Conservation (phyloP, 2,329 filamentous ascomycete species). For the Colletotrichum kahawae region DNA sequence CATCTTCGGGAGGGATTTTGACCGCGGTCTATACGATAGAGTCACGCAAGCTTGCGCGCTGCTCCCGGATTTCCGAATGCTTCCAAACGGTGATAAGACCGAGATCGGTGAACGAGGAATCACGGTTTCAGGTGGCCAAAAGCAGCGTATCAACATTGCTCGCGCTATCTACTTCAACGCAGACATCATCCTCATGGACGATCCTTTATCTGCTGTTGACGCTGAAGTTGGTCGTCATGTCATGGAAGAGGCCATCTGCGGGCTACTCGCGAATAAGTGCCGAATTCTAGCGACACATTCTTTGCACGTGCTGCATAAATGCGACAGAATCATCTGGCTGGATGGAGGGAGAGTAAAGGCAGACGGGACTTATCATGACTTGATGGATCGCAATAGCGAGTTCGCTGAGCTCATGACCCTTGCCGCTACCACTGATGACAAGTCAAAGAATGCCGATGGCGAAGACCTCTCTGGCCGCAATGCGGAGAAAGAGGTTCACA, state of each 20-base stretch:
- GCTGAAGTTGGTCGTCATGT: conserved; percentile 75
- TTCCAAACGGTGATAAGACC: conserved; percentile 83
- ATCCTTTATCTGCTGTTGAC: conserved; percentile 71
- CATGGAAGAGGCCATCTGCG: conserved; percentile 92
- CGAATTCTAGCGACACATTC: conserved; percentile 92
- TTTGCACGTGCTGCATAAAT: conserved; percentile 87
- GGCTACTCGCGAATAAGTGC: conserved; percentile 85
- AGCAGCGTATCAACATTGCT: conserved; percentile 92
- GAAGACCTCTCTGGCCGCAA: conserved; percentile 1
- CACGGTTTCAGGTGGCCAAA: conserved; percentile 92
- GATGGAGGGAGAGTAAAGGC: conserved; percentile 82
- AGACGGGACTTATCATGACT: conserved; percentile 84
- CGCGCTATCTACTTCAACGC: conserved; percentile 75
- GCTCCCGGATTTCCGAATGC: conserved; percentile 83
- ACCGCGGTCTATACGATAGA: conserved; percentile 77
- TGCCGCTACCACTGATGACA: conserved; percentile 41
- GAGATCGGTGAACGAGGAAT: conserved; percentile 96
- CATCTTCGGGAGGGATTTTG: conserved; percentile 79
- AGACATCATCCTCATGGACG: conserved; percentile 71
- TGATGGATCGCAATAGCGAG: conserved; percentile 76
- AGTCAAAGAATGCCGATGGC: conserved; percentile 1
- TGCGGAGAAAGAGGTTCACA: conserved; percentile 44
- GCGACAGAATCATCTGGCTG: conserved; percentile 92
- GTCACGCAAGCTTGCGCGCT: conserved; percentile 86
- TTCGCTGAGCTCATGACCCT: conserved; percentile 83